phyloP scores from a whole-genome alignment of 2,329 filamentous ascomycete genomes.

The Cladosporium oxysporum region DNA sequence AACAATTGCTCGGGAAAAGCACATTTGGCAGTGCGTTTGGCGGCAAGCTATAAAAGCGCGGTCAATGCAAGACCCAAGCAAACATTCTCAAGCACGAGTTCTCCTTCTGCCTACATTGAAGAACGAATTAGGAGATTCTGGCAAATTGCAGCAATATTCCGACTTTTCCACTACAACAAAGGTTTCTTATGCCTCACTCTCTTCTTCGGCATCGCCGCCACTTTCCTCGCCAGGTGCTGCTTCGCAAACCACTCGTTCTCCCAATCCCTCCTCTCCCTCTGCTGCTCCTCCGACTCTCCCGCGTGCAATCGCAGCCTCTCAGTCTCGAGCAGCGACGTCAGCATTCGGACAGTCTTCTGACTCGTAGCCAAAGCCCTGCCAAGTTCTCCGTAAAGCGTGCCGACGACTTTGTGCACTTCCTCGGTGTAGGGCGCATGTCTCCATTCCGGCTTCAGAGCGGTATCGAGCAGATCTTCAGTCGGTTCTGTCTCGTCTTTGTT shows the following conservation, averaged over 20 bases:
- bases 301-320: neutral
- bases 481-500: neutral
- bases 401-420: neutral
- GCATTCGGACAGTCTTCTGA: neutral
- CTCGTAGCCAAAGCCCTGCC: constrained; percentile 7
- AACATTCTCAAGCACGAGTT: neutral
- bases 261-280: neutral
- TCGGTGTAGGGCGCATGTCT: neutral
- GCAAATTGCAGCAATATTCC: neutral
- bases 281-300: neutral
- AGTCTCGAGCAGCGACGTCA: neutral
- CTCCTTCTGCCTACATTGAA: neutral
- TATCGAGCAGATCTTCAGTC: no score
- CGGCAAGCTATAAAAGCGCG: neutral
- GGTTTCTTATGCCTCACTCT: neutral
- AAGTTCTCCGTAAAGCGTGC: constrained; percentile 1
- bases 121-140: neutral
- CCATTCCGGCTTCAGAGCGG: neutral
- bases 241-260: neutral
- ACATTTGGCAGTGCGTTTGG: neutral
- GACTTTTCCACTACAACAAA: neutral
- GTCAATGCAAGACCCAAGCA: neutral
- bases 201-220: neutral
- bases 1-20: neutral
- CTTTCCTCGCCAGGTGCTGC: neutral